Percentiles rank a stretch among this genome's conserved stretches.
Evolutionary conservation across 257 asterid genomes (phyloP).

Genomic region (Solanum chmielewskii): DNA sequence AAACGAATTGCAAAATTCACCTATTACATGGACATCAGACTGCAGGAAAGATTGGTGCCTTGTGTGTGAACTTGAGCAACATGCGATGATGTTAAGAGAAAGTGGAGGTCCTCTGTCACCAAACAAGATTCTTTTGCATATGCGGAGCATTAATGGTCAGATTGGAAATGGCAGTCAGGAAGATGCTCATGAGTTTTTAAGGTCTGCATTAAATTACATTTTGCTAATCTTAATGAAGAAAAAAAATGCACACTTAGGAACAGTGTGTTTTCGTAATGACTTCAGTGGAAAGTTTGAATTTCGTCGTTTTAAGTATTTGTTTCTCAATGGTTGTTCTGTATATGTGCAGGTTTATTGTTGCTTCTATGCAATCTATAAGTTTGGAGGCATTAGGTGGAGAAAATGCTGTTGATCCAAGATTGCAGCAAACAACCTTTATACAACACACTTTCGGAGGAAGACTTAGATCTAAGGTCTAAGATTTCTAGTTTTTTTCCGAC

Average conservation of each 20-base stretch:
- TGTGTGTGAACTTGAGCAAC: slow-evolving; percentile 80
- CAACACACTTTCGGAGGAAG: slow-evolving; percentile 76
- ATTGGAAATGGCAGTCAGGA: slow-evolving; percentile 88
- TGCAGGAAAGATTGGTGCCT: slow-evolving; percentile 78
- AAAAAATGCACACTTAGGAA: not conserved
- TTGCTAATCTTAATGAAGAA: not conserved
- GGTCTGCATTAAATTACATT: slow-evolving; percentile 20
- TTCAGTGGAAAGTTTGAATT: not conserved
- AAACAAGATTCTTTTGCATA: slow-evolving; percentile 49
- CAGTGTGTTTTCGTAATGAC: not conserved
- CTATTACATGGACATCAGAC: slow-evolving; percentile 24
- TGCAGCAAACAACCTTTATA: slow-evolving; percentile 80
- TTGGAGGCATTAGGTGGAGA: slow-evolving; percentile 83
- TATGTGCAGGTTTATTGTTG: slow-evolving; percentile 57
- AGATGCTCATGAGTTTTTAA: slow-evolving; percentile 91
- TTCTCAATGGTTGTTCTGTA: not conserved
- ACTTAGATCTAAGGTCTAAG: slow-evolving; percentile 68
- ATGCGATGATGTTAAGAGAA: slow-evolving; percentile 44
- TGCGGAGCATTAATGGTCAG: slow-evolving; percentile 64
- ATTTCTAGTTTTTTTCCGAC: not conserved
- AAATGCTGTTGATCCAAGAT: slow-evolving; percentile 44
- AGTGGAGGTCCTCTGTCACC: slow-evolving; percentile 67
- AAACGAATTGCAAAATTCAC: not conserved
- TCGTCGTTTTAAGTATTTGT: not conserved
- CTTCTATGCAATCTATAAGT: slow-evolving; percentile 87